phyloP scores from a whole-genome alignment of 345 rosid species.

The Rhodamnia argentea region DNA sequence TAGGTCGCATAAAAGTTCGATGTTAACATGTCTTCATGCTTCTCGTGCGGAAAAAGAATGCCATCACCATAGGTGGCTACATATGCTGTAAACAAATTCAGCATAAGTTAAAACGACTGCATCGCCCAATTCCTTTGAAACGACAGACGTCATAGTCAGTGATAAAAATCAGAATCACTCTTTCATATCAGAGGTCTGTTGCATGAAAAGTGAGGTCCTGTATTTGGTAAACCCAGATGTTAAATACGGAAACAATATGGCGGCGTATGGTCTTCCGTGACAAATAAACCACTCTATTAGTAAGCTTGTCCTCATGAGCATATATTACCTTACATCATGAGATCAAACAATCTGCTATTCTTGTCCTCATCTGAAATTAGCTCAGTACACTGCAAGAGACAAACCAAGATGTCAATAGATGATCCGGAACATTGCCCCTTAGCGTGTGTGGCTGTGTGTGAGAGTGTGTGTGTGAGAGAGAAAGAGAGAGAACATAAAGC shows the following conservation, averaged over 20 bases:
- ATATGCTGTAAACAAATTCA: background rate
- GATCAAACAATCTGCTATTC: background rate
- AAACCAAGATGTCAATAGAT: background rate
- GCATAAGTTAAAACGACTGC: background rate
- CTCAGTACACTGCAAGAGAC: background rate
- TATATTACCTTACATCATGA: background rate
- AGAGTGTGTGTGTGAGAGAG: background rate
- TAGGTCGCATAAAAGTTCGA: background rate
- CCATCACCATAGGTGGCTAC: background rate
- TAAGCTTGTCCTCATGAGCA: background rate
- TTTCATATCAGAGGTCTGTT: background rate
- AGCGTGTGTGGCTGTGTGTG: background rate
- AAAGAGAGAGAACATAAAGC: slow-evolving; percentile 2
- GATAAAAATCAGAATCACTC: background rate
- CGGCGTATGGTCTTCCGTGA: background rate
- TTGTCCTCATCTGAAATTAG: background rate
- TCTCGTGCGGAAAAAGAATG: background rate
- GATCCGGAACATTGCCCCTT: background rate
- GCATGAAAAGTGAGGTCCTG: background rate
- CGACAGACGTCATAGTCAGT: background rate
- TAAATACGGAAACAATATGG: background rate
- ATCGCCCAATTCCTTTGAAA: background rate
- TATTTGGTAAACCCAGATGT: background rate
- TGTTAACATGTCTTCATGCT: background rate
- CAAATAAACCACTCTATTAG: background rate